Conservation (phyloP, 768 basidiomycete genomes). For the Pleurotus salmoneostramineus region DNA sequence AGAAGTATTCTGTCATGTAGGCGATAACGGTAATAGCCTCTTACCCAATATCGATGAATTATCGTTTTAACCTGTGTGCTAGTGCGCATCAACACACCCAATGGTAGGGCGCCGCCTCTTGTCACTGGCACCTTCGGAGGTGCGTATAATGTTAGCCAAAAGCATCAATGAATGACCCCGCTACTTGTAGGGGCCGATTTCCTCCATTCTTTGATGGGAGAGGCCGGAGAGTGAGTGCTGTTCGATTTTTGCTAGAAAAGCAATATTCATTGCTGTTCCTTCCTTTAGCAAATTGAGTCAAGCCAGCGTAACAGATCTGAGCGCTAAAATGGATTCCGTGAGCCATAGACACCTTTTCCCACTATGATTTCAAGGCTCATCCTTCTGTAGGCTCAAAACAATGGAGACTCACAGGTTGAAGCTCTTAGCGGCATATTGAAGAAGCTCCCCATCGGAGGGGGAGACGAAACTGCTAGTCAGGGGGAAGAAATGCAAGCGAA, state of each 20-base stretch:
- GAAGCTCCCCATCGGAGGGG: slow-evolving; percentile 49
- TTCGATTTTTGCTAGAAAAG: not conserved
- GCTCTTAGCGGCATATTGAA: slow-evolving; percentile 40
- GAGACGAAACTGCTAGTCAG: slow-evolving; percentile 46
- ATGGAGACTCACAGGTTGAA: slow-evolving; percentile 29
- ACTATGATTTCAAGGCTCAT: not conserved
- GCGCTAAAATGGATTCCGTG: slow-evolving; percentile 43
- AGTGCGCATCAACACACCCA: slow-evolving; percentile 49
- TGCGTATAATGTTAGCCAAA: slow-evolving; percentile 12
- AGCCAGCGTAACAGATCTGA: slow-evolving; percentile 57
- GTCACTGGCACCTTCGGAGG: slow-evolving; percentile 70
- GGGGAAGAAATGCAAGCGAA: slow-evolving; percentile 52
- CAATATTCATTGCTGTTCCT: not conserved
- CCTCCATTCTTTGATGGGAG: slow-evolving; percentile 59
- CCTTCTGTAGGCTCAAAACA: slow-evolving; percentile 25
- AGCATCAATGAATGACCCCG: not conserved
- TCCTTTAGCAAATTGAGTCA: slow-evolving; percentile 48
- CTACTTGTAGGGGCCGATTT: slow-evolving; percentile 49
- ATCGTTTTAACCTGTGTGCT: slow-evolving; percentile 14
- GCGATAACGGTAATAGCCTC: slow-evolving; percentile 42
- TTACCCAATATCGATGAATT: not conserved
- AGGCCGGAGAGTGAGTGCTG: slow-evolving; percentile 53
- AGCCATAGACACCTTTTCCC: not conserved
- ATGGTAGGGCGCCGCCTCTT: slow-evolving; percentile 54
- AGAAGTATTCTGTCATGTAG: slow-evolving; percentile 79